Evolutionary conservation across 2,329 filamentous ascomycete species (phyloP).

Genomic region (Arachnomyces sp.): DNA sequence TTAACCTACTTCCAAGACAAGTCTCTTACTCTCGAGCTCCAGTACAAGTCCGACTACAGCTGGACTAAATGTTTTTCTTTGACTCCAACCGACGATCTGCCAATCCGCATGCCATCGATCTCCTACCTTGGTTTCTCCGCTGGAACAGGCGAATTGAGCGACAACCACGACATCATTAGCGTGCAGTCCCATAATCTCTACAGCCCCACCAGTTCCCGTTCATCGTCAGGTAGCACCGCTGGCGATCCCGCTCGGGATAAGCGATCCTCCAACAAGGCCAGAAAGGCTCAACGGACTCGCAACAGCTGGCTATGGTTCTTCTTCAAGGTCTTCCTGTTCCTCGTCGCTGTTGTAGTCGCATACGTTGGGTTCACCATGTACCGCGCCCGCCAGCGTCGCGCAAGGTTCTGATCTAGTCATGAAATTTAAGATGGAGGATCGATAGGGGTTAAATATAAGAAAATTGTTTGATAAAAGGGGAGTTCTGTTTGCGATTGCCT

Average conservation of each 20-base stretch:
- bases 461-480: too few relatives aligned
- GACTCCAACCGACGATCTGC: constrained; percentile 50
- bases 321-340: constrained; percentile 73
- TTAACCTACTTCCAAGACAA: constrained; percentile 97
- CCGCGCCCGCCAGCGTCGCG: constrained; percentile 50
- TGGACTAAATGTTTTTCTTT: constrained; percentile 86
- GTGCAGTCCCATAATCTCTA: constrained; percentile 85
- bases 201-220: constrained; percentile 37
- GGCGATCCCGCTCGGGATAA: constrained; percentile 17
- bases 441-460: too few relatives aligned
- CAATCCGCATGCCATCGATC: constrained; percentile 67
- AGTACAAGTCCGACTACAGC: constrained; percentile 83
- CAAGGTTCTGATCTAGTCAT: constrained; percentile 14
- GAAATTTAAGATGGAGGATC: too few relatives aligned
- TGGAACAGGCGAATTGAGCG: constrained; percentile 90
- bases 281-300: constrained; percentile 19
- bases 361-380: constrained; percentile 86
- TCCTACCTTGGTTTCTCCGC: constrained; percentile 56
- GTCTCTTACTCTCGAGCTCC: constrained; percentile 77
- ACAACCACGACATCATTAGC: constrained; percentile 94
- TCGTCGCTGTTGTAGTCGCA: constrained; percentile 58
- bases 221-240: constrained; percentile 19
- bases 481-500: too few relatives aligned
- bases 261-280: constrained; percentile 13
- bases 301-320: constrained; percentile 64